phyloP scores from a whole-genome alignment of 2,329 filamentous ascomycete genomes.

The Myotisia sp. region DNA sequence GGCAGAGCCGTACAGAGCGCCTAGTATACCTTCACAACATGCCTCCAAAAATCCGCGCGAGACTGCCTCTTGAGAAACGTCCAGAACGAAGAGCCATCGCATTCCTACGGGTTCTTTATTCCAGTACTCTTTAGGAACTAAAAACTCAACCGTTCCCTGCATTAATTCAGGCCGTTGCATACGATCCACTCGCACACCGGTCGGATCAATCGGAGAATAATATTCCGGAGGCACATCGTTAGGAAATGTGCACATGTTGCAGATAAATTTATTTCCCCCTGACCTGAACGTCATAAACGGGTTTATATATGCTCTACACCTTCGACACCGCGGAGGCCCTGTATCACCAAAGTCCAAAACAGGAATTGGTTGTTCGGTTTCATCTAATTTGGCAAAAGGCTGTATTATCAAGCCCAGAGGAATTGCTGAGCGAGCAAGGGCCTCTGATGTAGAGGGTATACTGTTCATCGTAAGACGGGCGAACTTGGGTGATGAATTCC shows the following conservation, averaged over 20 bases:
- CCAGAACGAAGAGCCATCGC: constrained; percentile 79
- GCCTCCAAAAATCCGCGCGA: constrained; percentile 83
- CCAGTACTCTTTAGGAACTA: constrained; percentile 98
- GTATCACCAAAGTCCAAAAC: constrained; percentile 87
- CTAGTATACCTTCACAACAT: constrained; percentile 76
- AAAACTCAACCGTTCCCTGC: constrained; percentile 84
- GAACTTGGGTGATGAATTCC: constrained; percentile 90
- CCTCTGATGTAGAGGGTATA: constrained; percentile 71
- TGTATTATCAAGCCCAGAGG: constrained; percentile 81
- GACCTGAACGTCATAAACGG: constrained; percentile 96
- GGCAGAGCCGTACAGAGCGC: constrained; percentile 60
- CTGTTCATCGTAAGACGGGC: constrained; percentile 84
- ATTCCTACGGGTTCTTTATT: constrained; percentile 82
- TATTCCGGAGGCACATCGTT: constrained; percentile 90
- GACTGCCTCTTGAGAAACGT: constrained; percentile 80
- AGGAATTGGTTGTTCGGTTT: constrained; percentile 75
- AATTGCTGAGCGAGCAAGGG: constrained; percentile 62
- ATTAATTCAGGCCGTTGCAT: constrained; percentile 79
- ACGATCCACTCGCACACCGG: constrained; percentile 74
- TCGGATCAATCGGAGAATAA: constrained; percentile 77
- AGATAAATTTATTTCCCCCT: constrained; percentile 91
- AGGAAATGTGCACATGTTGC: constrained; percentile 94
- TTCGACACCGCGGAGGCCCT: constrained; percentile 78
- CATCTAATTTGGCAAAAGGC: constrained; percentile 66
- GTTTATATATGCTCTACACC: constrained; percentile 94